Percentiles rank a stretch among this genome's conserved stretches.
phyloP scores from a whole-genome alignment of 2,329 filamentous ascomycete genomes.

The Talaromyces islandicus region DNA sequence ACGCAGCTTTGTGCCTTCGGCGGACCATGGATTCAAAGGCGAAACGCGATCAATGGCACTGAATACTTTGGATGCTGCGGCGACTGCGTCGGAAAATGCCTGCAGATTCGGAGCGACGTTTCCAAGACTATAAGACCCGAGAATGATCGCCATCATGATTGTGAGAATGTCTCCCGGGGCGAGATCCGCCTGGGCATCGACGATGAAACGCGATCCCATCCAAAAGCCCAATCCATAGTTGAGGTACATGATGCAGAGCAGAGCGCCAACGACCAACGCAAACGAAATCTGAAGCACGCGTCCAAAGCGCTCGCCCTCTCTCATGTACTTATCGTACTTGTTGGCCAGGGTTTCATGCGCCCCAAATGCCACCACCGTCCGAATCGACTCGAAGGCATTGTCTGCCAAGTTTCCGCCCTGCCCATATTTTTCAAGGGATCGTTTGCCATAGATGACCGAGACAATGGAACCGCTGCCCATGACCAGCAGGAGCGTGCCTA shows the following conservation, averaged over 20 bases:
- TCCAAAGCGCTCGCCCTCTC: conserved; percentile 67
- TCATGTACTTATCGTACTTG: conserved; percentile 74
- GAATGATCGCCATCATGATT: conserved; percentile 85
- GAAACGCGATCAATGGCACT: conserved; percentile 85
- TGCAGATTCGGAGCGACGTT: conserved; percentile 81
- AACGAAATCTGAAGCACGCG: conserved; percentile 67
- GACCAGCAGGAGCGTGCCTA: conserved; percentile 69
- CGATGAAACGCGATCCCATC: conserved; percentile 72
- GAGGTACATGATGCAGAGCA: conserved; percentile 79
- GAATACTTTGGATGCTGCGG: conserved; percentile 86
- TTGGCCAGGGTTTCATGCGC: conserved; percentile 87
- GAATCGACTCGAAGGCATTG: conserved; percentile 88
- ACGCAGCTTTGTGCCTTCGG: conserved; percentile 67
- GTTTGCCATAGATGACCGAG: conserved; percentile 75
- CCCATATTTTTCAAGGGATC: conserved; percentile 72
- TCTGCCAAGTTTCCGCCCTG: conserved; percentile 83
- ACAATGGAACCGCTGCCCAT: conserved; percentile 70
- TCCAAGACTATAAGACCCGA: conserved; percentile 85
- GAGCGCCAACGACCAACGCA: conserved; percentile 71
- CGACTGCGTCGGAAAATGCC: conserved; percentile 76
- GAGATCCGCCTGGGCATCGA: conserved; percentile 52
- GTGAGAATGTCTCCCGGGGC: conserved; percentile 68
- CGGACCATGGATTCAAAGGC: conserved; percentile 70
- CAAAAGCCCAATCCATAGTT: conserved; percentile 87
- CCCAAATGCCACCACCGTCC: conserved; percentile 87